Evolutionary conservation across 176 grass and related monocot genomes (phyloP).

Genomic region (Musa beccarii): DNA sequence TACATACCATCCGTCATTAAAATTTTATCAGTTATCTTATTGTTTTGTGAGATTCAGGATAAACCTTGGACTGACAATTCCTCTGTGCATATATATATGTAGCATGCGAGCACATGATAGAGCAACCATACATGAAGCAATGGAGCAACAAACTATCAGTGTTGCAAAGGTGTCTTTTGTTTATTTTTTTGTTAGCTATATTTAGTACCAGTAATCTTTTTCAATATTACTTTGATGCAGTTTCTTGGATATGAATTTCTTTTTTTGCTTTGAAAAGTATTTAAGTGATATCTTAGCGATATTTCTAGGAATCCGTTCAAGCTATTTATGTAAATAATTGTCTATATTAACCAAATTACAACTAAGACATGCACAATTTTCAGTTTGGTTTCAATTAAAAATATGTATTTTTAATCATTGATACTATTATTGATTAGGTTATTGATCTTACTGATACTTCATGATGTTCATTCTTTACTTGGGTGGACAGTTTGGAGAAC

Average conservation of each 20-base stretch:
- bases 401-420: no score
- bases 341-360: no score
- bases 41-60: background rate
- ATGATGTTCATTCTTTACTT: no score
- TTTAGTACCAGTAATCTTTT: background rate
- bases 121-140: slow-evolving; percentile 98
- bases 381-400: no score
- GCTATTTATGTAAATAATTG: no score
- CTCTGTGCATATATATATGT: slow-evolving; percentile 14
- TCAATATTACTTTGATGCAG: background rate
- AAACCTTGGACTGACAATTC: background rate
- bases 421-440: no score
- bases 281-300: background rate
- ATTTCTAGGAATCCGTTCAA: background rate
- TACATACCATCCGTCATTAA: no score
- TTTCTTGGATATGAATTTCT: no score
- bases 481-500: no score
- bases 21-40: no score
- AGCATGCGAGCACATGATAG: slow-evolving; percentile 96
- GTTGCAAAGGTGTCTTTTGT: slow-evolving; percentile 64
- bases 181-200: slow-evolving; percentile 2
- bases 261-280: background rate
- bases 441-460: no score
- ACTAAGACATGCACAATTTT: no score
- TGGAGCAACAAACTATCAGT: slow-evolving; percentile 99